A percentile compares a stretch with the other conserved stretches of the same genome.
Conservation (phyloP, 1,284 basidiomycete species). For the Marasmius sp. region DNA sequence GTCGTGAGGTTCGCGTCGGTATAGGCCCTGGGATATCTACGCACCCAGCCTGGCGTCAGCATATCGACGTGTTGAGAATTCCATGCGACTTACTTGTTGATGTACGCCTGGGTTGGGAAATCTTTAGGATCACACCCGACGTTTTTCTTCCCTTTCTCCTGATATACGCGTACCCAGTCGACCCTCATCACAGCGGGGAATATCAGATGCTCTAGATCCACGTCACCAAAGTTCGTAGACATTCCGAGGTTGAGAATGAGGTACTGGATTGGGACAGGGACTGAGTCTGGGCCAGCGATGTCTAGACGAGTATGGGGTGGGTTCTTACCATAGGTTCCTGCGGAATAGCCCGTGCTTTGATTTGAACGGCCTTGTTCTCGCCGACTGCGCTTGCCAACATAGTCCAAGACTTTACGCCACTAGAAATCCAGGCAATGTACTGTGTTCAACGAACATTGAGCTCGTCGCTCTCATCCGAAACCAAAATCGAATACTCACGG, state of each 20-base stretch:
- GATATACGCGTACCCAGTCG: constrained; percentile 87
- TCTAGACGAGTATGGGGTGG: not conserved
- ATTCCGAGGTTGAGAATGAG: constrained; percentile 80
- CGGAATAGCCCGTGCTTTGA: constrained; percentile 70
- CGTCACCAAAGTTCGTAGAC: constrained; percentile 73
- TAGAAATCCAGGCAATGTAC: constrained; percentile 82
- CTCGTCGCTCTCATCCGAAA: not conserved
- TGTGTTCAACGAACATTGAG: constrained; percentile 54
- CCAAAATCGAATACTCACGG: constrained; percentile 23
- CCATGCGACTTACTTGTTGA: constrained; percentile 44
- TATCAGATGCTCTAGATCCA: constrained; percentile 63
- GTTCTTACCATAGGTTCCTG: constrained; percentile 77
- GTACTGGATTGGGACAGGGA: constrained; percentile 27
- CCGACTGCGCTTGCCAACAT: constrained; percentile 67
- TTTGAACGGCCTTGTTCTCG: constrained; percentile 60
- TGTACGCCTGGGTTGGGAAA: constrained; percentile 66
- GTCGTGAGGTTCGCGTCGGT: constrained; percentile 22
- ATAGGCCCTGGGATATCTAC: constrained; percentile 20
- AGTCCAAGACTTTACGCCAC: constrained; percentile 72
- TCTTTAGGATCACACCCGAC: constrained; percentile 73
- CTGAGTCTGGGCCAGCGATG: constrained; percentile 5
- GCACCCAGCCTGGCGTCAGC: constrained; percentile 25
- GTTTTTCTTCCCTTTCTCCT: constrained; percentile 61
- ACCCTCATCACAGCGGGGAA: constrained; percentile 76
- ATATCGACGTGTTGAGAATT: too few relatives aligned